Conservation (phyloP, 306 rosid genomes). For the Mimosa bimucronata region DNA sequence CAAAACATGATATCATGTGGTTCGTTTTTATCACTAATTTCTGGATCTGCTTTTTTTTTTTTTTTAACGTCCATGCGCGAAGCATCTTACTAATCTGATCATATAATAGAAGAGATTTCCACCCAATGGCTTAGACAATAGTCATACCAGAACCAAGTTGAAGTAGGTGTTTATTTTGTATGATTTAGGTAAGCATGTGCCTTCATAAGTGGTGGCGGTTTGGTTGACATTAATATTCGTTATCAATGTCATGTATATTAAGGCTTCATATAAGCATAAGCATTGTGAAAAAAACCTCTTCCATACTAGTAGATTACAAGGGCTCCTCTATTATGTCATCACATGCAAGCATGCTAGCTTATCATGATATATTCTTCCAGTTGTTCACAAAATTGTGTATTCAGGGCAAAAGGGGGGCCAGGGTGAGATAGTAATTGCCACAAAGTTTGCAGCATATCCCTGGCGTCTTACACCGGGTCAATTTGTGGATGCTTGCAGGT, state of each 20-base stretch:
- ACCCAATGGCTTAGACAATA: background rate
- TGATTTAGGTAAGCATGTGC: background rate
- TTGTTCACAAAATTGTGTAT: constrained; percentile 19
- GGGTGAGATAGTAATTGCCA: constrained; percentile 78
- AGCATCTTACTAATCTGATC: background rate
- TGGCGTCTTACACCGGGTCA: constrained; percentile 92
- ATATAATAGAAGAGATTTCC: background rate
- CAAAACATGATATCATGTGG: background rate
- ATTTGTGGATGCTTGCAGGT: constrained; percentile 96
- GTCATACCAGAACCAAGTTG: background rate
- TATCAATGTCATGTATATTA: background rate
- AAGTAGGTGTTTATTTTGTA: background rate
- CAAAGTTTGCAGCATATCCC: constrained; percentile 96
- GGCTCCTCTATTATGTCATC: background rate
- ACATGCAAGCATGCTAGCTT: background rate
- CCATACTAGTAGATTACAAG: background rate
- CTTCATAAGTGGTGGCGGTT: background rate
- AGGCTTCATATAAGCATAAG: constrained; percentile 7
- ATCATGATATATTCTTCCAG: constrained; percentile 3
- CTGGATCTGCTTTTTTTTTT: background rate
- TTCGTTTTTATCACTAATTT: background rate
- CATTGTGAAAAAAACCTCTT: background rate
- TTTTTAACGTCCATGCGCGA: background rate
- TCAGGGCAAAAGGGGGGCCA: constrained; percentile 59
- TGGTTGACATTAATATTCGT: background rate